Percentiles rank a stretch among this genome's conserved stretches.
Evolutionary conservation across 495 filamentous ascomycete species (phyloP).

Genomic region (Talaromyces ruber): DNA sequence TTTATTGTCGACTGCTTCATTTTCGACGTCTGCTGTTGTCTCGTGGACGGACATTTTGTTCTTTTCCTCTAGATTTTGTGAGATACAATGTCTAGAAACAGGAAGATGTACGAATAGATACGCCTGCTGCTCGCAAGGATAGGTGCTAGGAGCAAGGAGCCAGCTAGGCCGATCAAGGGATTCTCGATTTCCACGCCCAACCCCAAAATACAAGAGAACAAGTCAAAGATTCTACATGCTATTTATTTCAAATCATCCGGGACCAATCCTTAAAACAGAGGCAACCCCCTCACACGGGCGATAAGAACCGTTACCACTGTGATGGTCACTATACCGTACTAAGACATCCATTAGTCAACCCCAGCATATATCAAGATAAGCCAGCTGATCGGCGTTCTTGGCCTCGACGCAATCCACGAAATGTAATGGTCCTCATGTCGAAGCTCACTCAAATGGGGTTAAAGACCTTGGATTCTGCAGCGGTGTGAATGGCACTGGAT

Average conservation of each 20-base stretch:
- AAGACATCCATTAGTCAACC: background rate
- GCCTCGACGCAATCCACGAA: background rate
- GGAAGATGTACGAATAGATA: background rate
- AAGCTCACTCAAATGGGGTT: background rate
- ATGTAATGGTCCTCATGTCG: background rate
- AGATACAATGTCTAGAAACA: background rate
- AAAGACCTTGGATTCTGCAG: background rate
- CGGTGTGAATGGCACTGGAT: background rate
- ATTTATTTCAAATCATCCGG: background rate
- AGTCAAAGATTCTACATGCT: background rate
- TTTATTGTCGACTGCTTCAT: background rate
- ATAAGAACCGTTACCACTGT: background rate
- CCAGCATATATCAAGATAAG: slow-evolving; percentile 7
- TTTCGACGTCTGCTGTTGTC: background rate
- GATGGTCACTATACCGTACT: background rate
- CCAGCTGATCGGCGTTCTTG: slow-evolving; percentile 8
- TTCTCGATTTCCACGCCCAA: background rate
- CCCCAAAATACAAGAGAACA: background rate
- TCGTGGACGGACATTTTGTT: slow-evolving; percentile 1
- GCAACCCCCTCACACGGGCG: background rate
- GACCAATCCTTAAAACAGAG: background rate
- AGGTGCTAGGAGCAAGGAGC: background rate
- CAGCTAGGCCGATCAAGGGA: background rate
- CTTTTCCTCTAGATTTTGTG: background rate
- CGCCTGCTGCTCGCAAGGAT: background rate